Evolutionary conservation across 2,329 filamentous ascomycete species (phyloP).

Genomic region (Mariannaea elegans): DNA sequence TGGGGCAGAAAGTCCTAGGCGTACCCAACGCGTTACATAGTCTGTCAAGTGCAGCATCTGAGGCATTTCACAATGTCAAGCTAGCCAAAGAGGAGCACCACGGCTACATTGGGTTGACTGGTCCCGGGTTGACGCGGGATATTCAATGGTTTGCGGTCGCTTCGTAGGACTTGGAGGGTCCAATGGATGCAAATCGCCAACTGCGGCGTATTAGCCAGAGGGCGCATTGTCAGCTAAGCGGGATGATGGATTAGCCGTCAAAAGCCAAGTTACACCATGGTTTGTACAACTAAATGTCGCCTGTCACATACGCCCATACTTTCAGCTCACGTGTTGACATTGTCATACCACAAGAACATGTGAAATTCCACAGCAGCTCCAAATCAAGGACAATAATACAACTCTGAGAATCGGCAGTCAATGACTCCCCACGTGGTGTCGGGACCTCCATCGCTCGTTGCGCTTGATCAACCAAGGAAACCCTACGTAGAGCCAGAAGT

Average conservation of each 20-base stretch:
- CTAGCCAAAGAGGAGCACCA: conserved; percentile 1
- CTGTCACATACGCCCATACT: not conserved
- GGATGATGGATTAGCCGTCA: not conserved
- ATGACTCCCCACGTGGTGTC: conserved; percentile 36
- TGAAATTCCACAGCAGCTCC: not conserved
- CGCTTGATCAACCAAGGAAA: conserved; percentile 27
- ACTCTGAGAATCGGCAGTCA: conserved; percentile 22
- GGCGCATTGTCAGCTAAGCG: conserved; percentile 24
- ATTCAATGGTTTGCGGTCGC: conserved; percentile 23
- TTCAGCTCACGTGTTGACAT: conserved; percentile 9
- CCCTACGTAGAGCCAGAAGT: conserved; percentile 1
- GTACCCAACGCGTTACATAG: conserved; percentile 4
- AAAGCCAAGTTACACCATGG: too few relatives aligned
- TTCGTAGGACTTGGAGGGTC: conserved; percentile 23
- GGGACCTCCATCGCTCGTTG: conserved; percentile 29
- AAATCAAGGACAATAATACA: not conserved
- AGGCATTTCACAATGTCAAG: conserved; percentile 13
- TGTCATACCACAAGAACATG: conserved; percentile 16
- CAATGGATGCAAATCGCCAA: conserved; percentile 36
- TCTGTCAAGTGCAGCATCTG: conserved; percentile 19
- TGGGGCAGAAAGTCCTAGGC: not conserved
- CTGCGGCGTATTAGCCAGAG: too few relatives aligned
- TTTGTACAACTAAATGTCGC: too few relatives aligned
- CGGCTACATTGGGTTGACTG: conserved; percentile 5
- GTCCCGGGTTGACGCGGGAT: conserved; percentile 32